Conservation (phyloP, 768 basidiomycete species). For the Imleria badia region DNA sequence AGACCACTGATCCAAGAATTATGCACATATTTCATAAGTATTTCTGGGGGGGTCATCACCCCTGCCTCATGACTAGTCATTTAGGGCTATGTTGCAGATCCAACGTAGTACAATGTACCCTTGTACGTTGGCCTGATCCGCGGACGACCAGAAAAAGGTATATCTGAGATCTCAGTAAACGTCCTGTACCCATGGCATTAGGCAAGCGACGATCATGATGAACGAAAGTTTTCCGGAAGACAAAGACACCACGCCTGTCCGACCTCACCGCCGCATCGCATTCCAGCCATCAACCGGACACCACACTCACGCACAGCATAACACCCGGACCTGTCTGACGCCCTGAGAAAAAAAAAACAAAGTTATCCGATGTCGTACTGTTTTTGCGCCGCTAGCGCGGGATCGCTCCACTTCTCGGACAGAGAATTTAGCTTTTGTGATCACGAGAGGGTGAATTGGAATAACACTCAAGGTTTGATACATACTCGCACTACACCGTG, state of each 20-base stretch:
- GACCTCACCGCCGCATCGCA: conserved; percentile 4
- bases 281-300: neutral
- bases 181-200: conserved; percentile 16
- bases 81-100: conserved; percentile 9
- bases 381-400: neutral
- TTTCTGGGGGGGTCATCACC: conserved; percentile 4
- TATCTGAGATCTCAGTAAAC: conserved; percentile 19
- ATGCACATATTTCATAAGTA: conserved; percentile 2
- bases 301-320: neutral
- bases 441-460: neutral
- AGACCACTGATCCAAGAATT: neutral
- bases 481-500: neutral
- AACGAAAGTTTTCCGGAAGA: neutral
- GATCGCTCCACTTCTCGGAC: conserved; percentile 11
- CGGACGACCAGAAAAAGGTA: conserved; percentile 23
- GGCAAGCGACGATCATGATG: conserved; percentile 25
- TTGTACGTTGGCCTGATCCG: conserved; percentile 23
- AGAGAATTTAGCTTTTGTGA: neutral
- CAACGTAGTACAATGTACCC: neutral
- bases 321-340: neutral
- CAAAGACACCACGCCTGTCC: neutral
- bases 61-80: neutral
- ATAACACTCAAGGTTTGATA: neutral
- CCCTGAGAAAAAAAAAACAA: neutral
- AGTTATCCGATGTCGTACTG: neutral